These are phyloP conservation scores for Penicillium brasilianum DNA, from an alignment of 2,329 filamentous ascomycete species.

Conservation along the genomic window DNA sequence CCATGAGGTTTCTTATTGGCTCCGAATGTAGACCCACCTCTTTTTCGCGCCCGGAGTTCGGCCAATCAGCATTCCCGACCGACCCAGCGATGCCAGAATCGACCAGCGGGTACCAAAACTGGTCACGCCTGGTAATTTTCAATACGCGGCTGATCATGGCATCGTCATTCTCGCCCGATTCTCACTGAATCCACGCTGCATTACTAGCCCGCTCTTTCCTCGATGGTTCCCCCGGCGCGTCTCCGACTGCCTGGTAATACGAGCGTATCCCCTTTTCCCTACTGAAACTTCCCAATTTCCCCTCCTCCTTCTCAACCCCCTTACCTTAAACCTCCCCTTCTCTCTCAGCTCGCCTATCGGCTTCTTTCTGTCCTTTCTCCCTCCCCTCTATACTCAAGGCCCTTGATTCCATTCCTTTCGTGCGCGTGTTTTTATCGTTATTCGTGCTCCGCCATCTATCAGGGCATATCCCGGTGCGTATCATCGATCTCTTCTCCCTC, in stretches of 20 bases:
- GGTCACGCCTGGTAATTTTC: neutral
- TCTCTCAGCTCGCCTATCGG: conserved; percentile 13
- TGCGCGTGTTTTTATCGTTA: conserved; percentile 3
- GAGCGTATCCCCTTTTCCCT: conserved; percentile 31
- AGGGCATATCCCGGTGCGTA: conserved; percentile 15
- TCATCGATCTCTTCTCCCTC: conserved; percentile 7
- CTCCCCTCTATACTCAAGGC: conserved; percentile 1
- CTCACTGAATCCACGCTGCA: too few species aligned
- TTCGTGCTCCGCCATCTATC: neutral
- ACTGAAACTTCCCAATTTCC: conserved; percentile 35
- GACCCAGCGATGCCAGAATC: conserved; percentile 10
- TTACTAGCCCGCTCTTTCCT: neutral
- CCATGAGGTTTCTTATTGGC: neutral
- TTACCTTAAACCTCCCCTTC: conserved; percentile 32
- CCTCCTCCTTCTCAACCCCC: conserved; percentile 25
- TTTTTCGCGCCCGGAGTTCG: too few species aligned
- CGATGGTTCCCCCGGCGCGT: neutral
- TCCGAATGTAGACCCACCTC: too few species aligned
- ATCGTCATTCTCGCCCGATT: neutral
- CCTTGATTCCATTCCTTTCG: conserved; percentile 13
- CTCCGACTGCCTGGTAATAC: conserved; percentile 18
- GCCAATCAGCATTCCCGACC: neutral
- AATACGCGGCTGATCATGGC: neutral
- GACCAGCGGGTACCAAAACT: conserved; percentile 7
- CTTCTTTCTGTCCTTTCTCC: conserved; percentile 23